Percentiles rank a stretch among this genome's conserved stretches.
phyloP scores from a whole-genome alignment of 257 asterid species.

The Thymus quinquecostatus region DNA sequence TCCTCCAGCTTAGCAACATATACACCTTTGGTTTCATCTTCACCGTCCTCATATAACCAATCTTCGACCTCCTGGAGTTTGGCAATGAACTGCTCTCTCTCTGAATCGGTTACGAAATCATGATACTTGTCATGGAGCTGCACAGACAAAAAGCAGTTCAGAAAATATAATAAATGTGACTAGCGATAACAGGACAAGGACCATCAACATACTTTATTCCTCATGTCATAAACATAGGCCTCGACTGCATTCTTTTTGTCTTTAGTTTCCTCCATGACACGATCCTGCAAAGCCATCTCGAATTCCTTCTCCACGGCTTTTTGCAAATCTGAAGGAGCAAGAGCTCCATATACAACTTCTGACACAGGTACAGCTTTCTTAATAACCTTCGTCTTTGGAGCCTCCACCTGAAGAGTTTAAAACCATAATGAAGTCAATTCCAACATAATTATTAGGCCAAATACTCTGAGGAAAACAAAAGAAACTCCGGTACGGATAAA shows the following conservation, averaged over 20 bases:
- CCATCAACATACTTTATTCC: constrained; percentile 68
- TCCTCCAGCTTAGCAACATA: constrained; percentile 87
- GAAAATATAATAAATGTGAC: not conserved
- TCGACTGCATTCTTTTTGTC: constrained; percentile 97
- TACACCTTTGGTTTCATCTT: constrained; percentile 84
- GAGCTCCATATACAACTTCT: constrained; percentile 75
- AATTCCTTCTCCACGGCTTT: constrained; percentile 93
- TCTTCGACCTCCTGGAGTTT: constrained; percentile 92
- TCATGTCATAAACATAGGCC: constrained; percentile 89
- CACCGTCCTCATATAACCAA: constrained; percentile 97
- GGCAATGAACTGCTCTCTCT: constrained; percentile 67
- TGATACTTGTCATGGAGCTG: constrained; percentile 81
- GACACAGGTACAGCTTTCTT: constrained; percentile 75
- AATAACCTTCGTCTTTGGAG: constrained; percentile 88
- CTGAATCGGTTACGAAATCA: constrained; percentile 69
- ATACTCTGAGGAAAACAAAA: constrained; percentile 15
- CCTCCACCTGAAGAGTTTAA: constrained; percentile 51
- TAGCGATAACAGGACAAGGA: not conserved
- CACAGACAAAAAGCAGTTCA: constrained; percentile 28
- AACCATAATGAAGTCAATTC: constrained; percentile 2
- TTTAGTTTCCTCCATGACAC: constrained; percentile 96
- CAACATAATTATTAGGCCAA: not conserved
- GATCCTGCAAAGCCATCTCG: constrained; percentile 98
- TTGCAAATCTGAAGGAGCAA: constrained; percentile 68
- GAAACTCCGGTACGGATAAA: not conserved